Percentiles rank a stretch among this genome's conserved stretches.
Evolutionary conservation across 768 basidiomycete genomes (phyloP).

Genomic region (Wakefieldia striispora): DNA sequence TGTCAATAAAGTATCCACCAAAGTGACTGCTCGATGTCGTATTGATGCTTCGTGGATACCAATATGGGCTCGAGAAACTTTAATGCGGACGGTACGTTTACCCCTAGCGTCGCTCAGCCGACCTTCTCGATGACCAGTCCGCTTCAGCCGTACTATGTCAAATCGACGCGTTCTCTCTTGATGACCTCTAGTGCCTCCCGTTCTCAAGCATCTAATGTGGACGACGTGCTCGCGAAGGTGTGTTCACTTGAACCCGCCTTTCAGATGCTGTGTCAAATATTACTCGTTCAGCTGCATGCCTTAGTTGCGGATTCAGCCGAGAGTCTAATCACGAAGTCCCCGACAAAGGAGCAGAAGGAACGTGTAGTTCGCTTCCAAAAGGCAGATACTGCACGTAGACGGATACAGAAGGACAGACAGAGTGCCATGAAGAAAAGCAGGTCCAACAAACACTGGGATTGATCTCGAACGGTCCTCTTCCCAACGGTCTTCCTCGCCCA

Average conservation of each 20-base stretch:
- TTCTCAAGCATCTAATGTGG: constrained; percentile 75
- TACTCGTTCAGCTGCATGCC: constrained; percentile 23
- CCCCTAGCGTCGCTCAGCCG: neutral
- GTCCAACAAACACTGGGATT: constrained; percentile 29
- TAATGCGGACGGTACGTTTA: constrained; percentile 48
- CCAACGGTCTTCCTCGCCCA: too few species aligned
- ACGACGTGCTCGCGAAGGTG: constrained; percentile 71
- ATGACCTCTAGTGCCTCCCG: constrained; percentile 68
- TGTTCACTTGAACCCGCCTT: neutral
- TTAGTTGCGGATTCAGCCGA: constrained; percentile 25
- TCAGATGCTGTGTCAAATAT: neutral
- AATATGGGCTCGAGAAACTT: constrained; percentile 50
- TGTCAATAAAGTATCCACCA: constrained; percentile 89
- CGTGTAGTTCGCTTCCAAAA: constrained; percentile 26
- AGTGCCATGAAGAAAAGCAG: constrained; percentile 28
- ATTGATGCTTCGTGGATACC: constrained; percentile 68
- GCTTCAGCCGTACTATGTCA: constrained; percentile 58
- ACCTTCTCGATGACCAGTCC: neutral
- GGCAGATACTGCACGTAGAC: constrained; percentile 18
- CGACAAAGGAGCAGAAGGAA: constrained; percentile 24
- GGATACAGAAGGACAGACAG: constrained; percentile 25
- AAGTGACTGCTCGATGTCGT: constrained; percentile 62
- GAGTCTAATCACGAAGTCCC: constrained; percentile 19
- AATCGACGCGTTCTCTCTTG: constrained; percentile 66
- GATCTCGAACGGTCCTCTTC: neutral